These are phyloP conservation scores for Penicillium fuscoglaucum DNA, from an alignment of 2,329 filamentous ascomycete species.

Conservation along the genomic window DNA sequence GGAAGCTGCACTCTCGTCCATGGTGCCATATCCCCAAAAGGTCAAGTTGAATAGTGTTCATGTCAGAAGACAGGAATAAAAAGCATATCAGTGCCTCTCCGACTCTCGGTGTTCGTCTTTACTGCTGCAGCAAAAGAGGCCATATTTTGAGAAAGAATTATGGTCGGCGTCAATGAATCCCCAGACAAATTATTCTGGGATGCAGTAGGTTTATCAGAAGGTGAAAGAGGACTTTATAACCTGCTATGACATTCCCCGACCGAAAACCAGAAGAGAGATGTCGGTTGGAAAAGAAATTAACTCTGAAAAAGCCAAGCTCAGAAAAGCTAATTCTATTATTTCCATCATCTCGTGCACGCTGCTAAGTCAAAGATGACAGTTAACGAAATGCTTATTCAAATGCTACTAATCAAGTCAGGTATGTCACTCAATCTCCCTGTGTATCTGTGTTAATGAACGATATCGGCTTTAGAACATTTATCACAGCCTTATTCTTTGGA, in stretches of 20 bases:
- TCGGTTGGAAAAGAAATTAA: not conserved
- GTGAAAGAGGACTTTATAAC: no score
- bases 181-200: not conserved
- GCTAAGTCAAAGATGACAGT: not conserved
- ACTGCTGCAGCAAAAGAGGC: not conserved
- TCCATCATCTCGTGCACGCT: not conserved
- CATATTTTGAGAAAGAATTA: not conserved
- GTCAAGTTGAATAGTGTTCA: not conserved
- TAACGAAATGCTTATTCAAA: not conserved
- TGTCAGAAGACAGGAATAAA: not conserved
- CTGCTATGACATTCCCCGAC: no score
- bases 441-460: not conserved
- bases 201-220: no score
- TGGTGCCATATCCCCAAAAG: not conserved
- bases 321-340: not conserved
- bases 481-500: conserved; percentile 10
- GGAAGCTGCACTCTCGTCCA: not conserved
- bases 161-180: not conserved
- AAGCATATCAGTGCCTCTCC: not conserved
- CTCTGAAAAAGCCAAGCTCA: not conserved
- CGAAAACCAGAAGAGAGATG: not conserved
- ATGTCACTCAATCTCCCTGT: not conserved
- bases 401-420: not conserved
- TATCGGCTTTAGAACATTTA: not conserved
- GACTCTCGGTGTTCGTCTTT: not conserved